Evolutionary conservation across 495 filamentous ascomycete genomes (phyloP), one percentile per base, ranked within the genome.

Genomic region (Talaromyces liani): DNA sequence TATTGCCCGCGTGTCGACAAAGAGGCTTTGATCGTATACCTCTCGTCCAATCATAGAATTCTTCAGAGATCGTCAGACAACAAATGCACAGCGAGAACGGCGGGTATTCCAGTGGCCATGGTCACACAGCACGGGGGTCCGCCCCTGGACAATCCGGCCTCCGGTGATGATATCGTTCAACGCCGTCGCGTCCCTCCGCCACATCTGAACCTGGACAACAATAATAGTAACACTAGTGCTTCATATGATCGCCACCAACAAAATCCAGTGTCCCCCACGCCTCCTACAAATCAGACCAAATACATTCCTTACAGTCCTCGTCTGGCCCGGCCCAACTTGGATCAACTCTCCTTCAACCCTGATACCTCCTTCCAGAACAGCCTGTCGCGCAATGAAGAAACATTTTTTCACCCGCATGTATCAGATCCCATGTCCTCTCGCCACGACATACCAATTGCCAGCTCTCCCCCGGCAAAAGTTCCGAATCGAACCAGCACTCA

Each of bases 11-110:
- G 27, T 36, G n/a, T 58, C 31, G 56, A 58, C 18, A 58, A 58
- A 58, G 29, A 33, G 24, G 27, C 27, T 36, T 58, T 58, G n/a
- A 36, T 41, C 36, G 36, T 41, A 8, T 20, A 5, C n/a, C 56
- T 2, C 2, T 18, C 29, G 24, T 34, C 16, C 56, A 36, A 58
- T 16, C 56, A 33, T 9, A 25, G 0, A 22, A 22, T 16, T 34
- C 56, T 31, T 34, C 29, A 58, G 24, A 58, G 14, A 33, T 58
- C 56, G 18, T 58, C 56, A 27, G 51, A 67, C 69, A 71, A 77
- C 75, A 71, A 80, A 80, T 80, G 78, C 79, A 74, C 75, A 77
- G 69, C 75, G 69, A 67, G 75, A 70, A 70, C 73, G 77, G 72
- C 69, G 69, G 49, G 20, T 69, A 67, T 69, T 60, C 61, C 71